A percentile compares a stretch with the other conserved stretches of the same genome.
phyloP scores from a whole-genome alignment of 345 rosid species.

The Eucalyptus erythrocorys region DNA sequence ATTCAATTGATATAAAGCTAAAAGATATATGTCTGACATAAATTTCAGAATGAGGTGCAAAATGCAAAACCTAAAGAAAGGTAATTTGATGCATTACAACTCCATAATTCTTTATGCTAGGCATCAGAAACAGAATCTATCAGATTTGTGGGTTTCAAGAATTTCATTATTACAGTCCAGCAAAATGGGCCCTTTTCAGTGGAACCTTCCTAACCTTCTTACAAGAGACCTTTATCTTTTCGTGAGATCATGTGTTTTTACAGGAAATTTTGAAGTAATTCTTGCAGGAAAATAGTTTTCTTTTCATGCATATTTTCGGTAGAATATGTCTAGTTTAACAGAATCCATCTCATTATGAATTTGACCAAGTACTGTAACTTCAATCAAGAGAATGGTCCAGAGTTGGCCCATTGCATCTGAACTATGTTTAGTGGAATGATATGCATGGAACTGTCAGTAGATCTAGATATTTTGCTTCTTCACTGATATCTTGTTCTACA shows the following conservation, averaged over 20 bases:
- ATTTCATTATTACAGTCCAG: neutral
- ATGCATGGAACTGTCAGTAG: neutral
- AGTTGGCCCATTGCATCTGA: neutral
- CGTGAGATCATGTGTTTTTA: neutral
- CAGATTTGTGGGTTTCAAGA: neutral
- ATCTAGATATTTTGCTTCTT: neutral
- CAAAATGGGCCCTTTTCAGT: neutral
- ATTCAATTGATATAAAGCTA: neutral
- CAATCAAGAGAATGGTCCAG: neutral
- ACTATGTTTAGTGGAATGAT: neutral
- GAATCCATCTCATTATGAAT: neutral
- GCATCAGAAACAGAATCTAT: neutral
- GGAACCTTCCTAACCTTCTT: neutral
- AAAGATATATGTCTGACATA: neutral
- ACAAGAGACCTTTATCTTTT: neutral
- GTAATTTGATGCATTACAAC: neutral
- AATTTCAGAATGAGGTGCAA: neutral
- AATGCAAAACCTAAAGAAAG: neutral
- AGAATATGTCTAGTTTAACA: neutral
- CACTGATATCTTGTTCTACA: neutral
- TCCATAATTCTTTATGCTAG: neutral
- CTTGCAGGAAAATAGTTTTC: neutral
- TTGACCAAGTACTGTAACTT: neutral
- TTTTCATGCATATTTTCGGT: neutral
- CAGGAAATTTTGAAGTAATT: neutral